phyloP scores from a whole-genome alignment of 139 green algal genomes.

The Mesotaenium endlicherianum region DNA sequence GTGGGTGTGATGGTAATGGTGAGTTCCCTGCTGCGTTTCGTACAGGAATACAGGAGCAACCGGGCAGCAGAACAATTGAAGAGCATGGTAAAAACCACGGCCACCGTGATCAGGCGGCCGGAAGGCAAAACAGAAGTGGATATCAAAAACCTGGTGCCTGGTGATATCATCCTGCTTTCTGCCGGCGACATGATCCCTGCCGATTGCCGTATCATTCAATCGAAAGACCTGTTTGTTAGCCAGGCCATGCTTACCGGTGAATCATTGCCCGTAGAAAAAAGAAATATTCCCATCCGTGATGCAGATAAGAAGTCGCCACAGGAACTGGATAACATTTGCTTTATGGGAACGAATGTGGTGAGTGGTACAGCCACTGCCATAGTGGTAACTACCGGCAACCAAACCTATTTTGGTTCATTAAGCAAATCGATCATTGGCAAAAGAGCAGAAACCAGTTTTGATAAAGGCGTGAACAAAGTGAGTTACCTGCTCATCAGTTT shows the following conservation, averaged over 20 bases:
- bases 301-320: background rate
- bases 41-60: background rate
- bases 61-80: background rate
- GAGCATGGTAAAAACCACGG: background rate
- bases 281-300: background rate
- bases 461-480: background rate
- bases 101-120: background rate
- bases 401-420: background rate
- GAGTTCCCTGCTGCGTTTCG: background rate
- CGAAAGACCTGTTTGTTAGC: constrained; percentile 1
- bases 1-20: background rate
- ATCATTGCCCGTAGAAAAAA: background rate
- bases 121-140: background rate
- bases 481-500: background rate
- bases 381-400: background rate
- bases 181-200: constrained; percentile 72
- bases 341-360: background rate
- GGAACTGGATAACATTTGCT: background rate
- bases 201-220: constrained; percentile 58
- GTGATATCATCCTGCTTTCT: constrained; percentile 70
- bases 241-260: background rate
- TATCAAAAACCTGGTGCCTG: constrained; percentile 64
- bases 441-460: background rate
- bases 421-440: background rate
- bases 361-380: background rate